phyloP scores from a whole-genome alignment of 805 yeast genomes.

The Starmera dryadoides region DNA sequence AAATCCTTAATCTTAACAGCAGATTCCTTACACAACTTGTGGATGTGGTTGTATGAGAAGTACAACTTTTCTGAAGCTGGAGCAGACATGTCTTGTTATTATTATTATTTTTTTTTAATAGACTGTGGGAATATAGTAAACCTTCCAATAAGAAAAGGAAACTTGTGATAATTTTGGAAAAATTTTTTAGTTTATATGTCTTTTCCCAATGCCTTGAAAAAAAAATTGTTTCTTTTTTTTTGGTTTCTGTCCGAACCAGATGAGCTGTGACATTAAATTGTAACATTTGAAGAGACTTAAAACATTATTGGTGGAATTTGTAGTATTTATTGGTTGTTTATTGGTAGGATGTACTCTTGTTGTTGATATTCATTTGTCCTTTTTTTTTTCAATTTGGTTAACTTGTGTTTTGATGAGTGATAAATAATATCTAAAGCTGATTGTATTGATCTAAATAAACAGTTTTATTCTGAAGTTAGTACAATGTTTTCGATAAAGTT shows the following conservation, averaged over 20 bases:
- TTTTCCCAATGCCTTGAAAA: no score
- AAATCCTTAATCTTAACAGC: slow-evolving; percentile 40
- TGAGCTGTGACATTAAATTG: not conserved
- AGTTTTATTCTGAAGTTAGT: no score
- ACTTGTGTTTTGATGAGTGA: no score
- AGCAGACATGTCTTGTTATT: not conserved
- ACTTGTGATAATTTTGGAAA: not conserved
- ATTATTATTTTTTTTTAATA: no score
- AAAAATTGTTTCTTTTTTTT: not conserved
- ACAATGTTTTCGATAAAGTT: no score
- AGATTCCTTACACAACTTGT: slow-evolving; percentile 70
- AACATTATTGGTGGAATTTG: no score
- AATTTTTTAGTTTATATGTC: not conserved
- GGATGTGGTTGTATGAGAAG: slow-evolving; percentile 75
- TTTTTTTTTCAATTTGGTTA: no score
- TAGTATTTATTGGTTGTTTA: no score
- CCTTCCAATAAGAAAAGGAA: not conserved
- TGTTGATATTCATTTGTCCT: no score
- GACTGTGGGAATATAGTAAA: not conserved
- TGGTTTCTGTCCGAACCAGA: not conserved
- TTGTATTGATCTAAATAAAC: no score
- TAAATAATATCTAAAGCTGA: no score
- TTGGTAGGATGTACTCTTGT: no score
- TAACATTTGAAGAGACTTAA: not conserved
- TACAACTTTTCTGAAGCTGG: slow-evolving; percentile 36